Conservation (phyloP, 345 rosid species). For the Noccaea caerulescens region DNA sequence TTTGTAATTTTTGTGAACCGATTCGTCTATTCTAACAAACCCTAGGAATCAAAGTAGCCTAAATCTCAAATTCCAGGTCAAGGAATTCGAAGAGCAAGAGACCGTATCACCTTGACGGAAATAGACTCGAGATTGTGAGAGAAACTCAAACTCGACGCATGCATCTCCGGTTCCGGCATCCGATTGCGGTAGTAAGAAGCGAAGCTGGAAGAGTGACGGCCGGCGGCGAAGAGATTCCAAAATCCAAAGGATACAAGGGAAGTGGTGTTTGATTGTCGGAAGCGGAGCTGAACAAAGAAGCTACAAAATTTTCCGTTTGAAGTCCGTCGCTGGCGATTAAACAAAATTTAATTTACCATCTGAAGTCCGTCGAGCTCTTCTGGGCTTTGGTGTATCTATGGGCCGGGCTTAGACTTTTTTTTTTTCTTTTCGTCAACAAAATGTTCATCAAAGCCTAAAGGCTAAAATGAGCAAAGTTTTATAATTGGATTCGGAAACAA, state of each 20-base stretch:
- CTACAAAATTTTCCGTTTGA: conserved; percentile 21
- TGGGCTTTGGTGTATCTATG: conserved; percentile 23
- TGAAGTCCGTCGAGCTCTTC: conserved; percentile 18
- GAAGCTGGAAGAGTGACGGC: conserved; percentile 8
- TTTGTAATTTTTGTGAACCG: not conserved
- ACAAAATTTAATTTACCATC: conserved; percentile 34
- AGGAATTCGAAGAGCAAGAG: not conserved
- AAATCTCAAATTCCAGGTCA: not conserved
- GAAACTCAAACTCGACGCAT: not conserved
- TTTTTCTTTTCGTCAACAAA: too few relatives aligned
- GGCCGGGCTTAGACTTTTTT: conserved; percentile 2
- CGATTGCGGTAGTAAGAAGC: conserved; percentile 11
- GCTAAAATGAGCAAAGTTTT: too few relatives aligned
- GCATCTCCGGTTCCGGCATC: conserved; percentile 18
- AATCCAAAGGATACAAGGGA: conserved; percentile 1
- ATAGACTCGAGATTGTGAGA: conserved; percentile 10
- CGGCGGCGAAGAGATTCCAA: not conserved
- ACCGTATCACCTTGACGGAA: conserved; percentile 24
- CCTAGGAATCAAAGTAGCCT: conserved; percentile 26
- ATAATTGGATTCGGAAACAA: too few relatives aligned
- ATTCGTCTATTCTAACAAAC: conserved; percentile 23
- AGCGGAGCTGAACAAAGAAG: conserved; percentile 31
- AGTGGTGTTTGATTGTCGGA: conserved; percentile 27
- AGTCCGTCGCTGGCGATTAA: conserved; percentile 33
- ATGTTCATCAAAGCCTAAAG: too few relatives aligned